Conservation (phyloP, 2,329 filamentous ascomycete species). For the Trichoderma oligosporum region DNA sequence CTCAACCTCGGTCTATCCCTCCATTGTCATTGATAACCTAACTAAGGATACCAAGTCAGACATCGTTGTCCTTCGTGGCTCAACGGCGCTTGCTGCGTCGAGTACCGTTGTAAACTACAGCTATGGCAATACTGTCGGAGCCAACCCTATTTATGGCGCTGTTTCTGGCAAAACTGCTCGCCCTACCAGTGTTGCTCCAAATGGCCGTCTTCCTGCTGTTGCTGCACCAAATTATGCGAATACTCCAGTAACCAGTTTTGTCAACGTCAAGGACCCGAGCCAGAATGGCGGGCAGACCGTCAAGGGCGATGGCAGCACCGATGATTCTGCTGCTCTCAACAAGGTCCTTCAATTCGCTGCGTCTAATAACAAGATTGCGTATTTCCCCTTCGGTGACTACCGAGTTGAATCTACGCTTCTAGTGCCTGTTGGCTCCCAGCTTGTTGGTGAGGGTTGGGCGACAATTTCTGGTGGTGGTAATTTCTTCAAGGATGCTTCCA, state of each 20-base stretch:
- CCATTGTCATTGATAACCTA: slow-evolving; percentile 43
- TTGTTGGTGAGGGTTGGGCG: slow-evolving; percentile 55
- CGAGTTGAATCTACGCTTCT: slow-evolving; percentile 27
- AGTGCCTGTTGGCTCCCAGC: slow-evolving; percentile 40
- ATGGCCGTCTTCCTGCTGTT: slow-evolving; percentile 35
- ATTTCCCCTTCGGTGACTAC: slow-evolving; percentile 31
- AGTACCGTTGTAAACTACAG: slow-evolving; percentile 39
- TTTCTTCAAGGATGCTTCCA: slow-evolving; percentile 41
- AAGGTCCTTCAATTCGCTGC: slow-evolving; percentile 37
- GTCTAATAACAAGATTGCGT: slow-evolving; percentile 28
- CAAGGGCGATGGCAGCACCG: slow-evolving; percentile 37
- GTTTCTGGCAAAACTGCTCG: slow-evolving; percentile 31
- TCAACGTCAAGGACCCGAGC: slow-evolving; percentile 38
- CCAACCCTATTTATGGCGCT: slow-evolving; percentile 38
- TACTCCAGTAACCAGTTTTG: slow-evolving; percentile 28
- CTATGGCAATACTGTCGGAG: slow-evolving; percentile 42
- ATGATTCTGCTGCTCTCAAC: slow-evolving; percentile 39
- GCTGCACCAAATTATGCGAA: slow-evolving; percentile 40
- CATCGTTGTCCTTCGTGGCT: slow-evolving; percentile 33
- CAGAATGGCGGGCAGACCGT: slow-evolving; percentile 32
- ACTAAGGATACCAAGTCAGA: slow-evolving; percentile 38
- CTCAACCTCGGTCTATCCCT: slow-evolving; percentile 35
- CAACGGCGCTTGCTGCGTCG: slow-evolving; percentile 29
- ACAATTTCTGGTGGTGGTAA: slow-evolving; percentile 45
- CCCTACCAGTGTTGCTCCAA: slow-evolving; percentile 35